Conservation (phyloP, 306 rosid genomes). For the Pyrus betulifolia region DNA sequence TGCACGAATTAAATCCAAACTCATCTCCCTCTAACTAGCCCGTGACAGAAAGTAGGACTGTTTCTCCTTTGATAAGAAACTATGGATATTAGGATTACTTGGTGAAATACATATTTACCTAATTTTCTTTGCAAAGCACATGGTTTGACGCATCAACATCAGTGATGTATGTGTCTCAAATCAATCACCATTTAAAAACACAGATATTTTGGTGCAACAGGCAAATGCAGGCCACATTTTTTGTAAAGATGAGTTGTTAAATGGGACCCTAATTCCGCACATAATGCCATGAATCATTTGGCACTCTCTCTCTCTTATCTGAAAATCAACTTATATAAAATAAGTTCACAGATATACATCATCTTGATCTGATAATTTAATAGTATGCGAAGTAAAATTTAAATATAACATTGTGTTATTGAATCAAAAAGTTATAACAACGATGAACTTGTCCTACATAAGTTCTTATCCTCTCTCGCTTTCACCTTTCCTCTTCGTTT, state of each 20-base stretch:
- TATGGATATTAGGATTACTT: conserved; percentile 9
- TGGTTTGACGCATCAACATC: conserved; percentile 1
- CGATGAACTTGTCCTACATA: no score
- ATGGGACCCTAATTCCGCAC: conserved; percentile 41
- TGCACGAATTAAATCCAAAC: no score
- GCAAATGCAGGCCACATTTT: conserved; percentile 45
- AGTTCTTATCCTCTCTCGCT: neutral
- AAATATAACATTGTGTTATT: no score
- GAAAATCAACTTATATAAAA: no score
- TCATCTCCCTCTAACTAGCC: no score
- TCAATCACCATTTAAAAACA: neutral
- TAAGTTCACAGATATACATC: accelerated
- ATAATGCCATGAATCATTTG: conserved; percentile 33
- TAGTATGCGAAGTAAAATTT: no score
- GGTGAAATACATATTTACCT: neutral
- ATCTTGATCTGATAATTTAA: no score
- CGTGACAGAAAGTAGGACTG: neutral
- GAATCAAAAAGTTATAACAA: neutral
- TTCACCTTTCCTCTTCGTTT: conserved; percentile 12
- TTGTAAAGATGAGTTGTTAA: conserved; percentile 32
- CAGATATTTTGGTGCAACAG: conserved; percentile 44
- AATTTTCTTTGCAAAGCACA: neutral
- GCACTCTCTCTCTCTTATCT: conserved; percentile 15
- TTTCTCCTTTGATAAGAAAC: neutral
- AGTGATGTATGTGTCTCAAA: conserved; percentile 10